These are phyloP conservation scores for Rhynchospora pubera DNA, from an alignment of 176 grass and related monocot species.

Conservation along the genomic window DNA sequence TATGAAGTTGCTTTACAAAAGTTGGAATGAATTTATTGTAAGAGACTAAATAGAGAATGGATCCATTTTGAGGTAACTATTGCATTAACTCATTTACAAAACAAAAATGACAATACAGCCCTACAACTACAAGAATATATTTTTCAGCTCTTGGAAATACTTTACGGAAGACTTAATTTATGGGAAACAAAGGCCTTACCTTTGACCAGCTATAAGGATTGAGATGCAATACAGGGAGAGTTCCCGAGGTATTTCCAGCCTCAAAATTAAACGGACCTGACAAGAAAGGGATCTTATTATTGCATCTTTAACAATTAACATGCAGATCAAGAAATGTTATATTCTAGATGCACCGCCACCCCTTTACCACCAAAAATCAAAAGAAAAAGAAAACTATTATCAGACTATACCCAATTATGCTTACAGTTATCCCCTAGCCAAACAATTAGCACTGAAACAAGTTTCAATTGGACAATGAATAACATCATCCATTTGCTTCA, in stretches of 20 bases:
- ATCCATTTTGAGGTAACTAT: not conserved
- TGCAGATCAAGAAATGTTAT: not conserved
- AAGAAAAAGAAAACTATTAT: not conserved
- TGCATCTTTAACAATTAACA: not conserved
- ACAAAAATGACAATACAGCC: not conserved
- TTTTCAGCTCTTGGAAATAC: not conserved
- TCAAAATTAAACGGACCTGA: constrained; percentile 77
- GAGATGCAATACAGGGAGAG: constrained; percentile 57
- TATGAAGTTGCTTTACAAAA: not conserved
- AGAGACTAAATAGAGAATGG: not conserved
- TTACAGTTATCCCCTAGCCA: not conserved
- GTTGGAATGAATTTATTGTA: not conserved
- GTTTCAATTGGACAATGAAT: not conserved
- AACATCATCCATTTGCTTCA: not conserved
- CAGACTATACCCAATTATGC: not conserved
- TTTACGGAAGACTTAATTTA: not conserved
- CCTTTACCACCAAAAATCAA: not conserved
- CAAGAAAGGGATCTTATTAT: not conserved
- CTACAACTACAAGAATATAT: not conserved
- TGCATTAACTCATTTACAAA: not conserved
- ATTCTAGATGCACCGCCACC: not conserved
- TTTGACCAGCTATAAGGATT: constrained; percentile 92
- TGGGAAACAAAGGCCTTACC: constrained; percentile 23
- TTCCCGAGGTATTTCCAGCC: constrained; percentile 19
- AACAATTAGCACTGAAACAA: not conserved